A percentile compares a stretch with the other conserved stretches of the same genome.
These are phyloP conservation scores for Podosphaera fusca DNA, from an alignment of 2,329 filamentous ascomycete genomes.

Conservation along the genomic window DNA sequence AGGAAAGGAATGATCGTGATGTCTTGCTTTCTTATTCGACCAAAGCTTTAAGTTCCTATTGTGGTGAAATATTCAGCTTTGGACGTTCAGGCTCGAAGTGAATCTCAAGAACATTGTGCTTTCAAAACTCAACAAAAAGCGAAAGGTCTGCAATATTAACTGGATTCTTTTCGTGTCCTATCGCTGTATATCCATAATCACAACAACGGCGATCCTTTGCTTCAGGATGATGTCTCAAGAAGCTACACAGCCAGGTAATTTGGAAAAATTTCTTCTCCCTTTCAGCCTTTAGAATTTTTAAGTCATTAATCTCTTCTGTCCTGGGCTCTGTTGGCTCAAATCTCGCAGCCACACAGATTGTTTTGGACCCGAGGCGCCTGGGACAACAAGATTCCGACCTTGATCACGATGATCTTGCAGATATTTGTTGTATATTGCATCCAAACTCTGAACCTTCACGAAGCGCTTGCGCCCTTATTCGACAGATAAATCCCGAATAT, in stretches of 20 bases:
- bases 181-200: not conserved
- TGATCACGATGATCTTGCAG: slow-evolving; percentile 58
- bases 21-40: too few relatives aligned
- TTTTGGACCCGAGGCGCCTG: slow-evolving; percentile 56
- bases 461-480: slow-evolving; percentile 33
- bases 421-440: slow-evolving; percentile 74
- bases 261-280: not conserved
- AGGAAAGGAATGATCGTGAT: too few relatives aligned
- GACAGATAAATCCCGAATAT: slow-evolving; percentile 28
- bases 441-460: slow-evolving; percentile 53
- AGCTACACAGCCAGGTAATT: slow-evolving; percentile 14
- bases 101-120: not conserved
- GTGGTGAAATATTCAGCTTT: not conserved
- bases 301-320: not conserved
- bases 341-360: slow-evolving; percentile 46
- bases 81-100: not conserved
- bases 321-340: slow-evolving; percentile 4
- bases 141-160: not conserved
- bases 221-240: slow-evolving; percentile 12
- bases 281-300: not conserved
- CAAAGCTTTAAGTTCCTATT: not conserved
- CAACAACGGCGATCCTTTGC: not conserved
- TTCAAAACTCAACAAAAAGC: not conserved
- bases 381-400: slow-evolving; percentile 68
- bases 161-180: not conserved